A percentile compares a stretch with the other conserved stretches of the same genome.
Evolutionary conservation across 805 yeast genomes (phyloP).

Genomic region (Saturnispora gosingensis): DNA sequence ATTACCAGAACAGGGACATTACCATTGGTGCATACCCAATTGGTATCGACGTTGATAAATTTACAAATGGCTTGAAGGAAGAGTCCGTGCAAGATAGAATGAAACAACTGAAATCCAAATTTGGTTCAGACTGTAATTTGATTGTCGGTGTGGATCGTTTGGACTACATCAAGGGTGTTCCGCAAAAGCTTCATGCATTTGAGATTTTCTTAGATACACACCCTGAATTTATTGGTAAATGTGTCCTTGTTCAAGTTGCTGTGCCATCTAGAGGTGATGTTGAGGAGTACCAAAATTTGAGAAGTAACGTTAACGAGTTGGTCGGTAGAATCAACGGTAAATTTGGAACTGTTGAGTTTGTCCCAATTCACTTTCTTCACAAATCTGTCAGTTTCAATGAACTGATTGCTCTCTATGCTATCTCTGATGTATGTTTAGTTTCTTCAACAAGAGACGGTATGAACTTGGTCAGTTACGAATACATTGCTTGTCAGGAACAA

Average conservation of each 20-base stretch:
- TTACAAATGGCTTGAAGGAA: conserved; percentile 65
- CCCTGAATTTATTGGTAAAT: conserved; percentile 98
- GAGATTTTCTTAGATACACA: conserved; percentile 86
- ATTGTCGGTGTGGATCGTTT: conserved; percentile 95
- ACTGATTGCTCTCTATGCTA: conserved; percentile 74
- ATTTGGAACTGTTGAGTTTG: conserved; percentile 95
- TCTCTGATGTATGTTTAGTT: conserved; percentile 86
- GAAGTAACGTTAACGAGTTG: conserved; percentile 91
- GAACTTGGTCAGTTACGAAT: conserved; percentile 94
- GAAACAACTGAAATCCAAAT: conserved; percentile 44
- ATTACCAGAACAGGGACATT: conserved; percentile 64
- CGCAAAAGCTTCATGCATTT: conserved; percentile 93
- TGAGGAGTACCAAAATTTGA: conserved; percentile 88
- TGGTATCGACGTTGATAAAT: conserved; percentile 93
- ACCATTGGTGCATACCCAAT: conserved; percentile 97
- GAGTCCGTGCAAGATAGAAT: conserved; percentile 59
- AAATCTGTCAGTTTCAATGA: conserved; percentile 86
- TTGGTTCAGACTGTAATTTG: conserved; percentile 68
- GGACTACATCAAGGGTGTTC: conserved; percentile 97
- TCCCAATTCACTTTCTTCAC: conserved; percentile 95
- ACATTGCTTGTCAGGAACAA: conserved; percentile 84
- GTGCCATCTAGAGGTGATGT: conserved; percentile 98
- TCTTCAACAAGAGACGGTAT: conserved; percentile 96
- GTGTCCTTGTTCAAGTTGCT: conserved; percentile 90
- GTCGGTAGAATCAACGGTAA: conserved; percentile 95